These are phyloP conservation scores for Pyrenula massariospora DNA, from an alignment of 495 filamentous ascomycete genomes.

Conservation along the genomic window DNA sequence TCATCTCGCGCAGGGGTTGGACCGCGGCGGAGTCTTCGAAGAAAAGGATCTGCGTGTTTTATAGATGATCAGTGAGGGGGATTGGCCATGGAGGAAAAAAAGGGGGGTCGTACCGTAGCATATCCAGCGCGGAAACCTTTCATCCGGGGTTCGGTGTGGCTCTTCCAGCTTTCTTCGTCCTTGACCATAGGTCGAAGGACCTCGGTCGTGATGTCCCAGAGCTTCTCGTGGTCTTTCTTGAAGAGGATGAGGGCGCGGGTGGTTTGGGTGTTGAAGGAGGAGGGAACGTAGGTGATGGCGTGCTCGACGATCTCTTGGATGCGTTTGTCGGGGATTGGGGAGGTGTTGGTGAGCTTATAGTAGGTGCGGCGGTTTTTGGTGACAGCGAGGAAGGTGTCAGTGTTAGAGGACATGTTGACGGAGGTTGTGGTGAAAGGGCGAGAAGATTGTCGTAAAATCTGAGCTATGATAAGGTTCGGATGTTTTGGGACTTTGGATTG, in stretches of 20 bases:
- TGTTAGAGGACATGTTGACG: conserved; percentile 13
- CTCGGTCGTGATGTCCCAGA: conserved; percentile 36
- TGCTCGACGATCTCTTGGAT: conserved; percentile 37
- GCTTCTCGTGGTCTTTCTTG: conserved; percentile 33
- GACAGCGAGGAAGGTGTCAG: conserved; percentile 24
- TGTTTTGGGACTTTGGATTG: too few species aligned
- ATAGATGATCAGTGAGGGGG: not conserved
- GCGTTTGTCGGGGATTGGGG: conserved; percentile 32
- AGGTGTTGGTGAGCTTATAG: conserved; percentile 32
- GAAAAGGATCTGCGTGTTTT: conserved; percentile 32
- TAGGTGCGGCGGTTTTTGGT: conserved; percentile 34
- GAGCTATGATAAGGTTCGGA: too few species aligned
- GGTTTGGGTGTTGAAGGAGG: conserved; percentile 45
- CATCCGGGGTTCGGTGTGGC: conserved; percentile 33
- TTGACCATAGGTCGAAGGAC: conserved; percentile 25
- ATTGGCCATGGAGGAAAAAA: conserved; percentile 1
- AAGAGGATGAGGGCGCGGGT: conserved; percentile 35
- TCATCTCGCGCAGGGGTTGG: conserved; percentile 25
- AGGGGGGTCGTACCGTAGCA: conserved; percentile 29
- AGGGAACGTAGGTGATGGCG: conserved; percentile 35
- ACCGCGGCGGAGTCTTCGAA: conserved; percentile 36
- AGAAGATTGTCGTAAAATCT: too few species aligned
- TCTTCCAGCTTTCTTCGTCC: conserved; percentile 26
- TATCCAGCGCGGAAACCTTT: conserved; percentile 29
- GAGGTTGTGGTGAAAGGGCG: conserved; percentile 1